These are phyloP conservation scores for Mercurialis annua DNA, from an alignment of 345 rosid genomes.

Conservation along the genomic window DNA sequence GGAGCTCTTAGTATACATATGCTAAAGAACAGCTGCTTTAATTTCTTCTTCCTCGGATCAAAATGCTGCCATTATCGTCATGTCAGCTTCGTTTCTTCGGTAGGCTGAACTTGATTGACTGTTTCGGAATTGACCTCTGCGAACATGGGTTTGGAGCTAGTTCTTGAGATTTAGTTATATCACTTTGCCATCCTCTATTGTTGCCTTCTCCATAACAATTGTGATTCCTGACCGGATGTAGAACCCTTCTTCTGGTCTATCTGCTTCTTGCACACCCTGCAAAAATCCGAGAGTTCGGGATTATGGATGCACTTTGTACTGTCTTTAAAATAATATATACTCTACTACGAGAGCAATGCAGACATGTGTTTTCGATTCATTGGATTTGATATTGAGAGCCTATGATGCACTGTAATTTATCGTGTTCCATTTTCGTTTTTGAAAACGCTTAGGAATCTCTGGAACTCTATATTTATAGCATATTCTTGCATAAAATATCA, in stretches of 20 bases:
- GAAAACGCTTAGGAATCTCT: too few relatives aligned
- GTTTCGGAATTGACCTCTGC: constrained; percentile 1
- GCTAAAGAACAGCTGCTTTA: constrained; percentile 18
- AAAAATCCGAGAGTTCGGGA: constrained; percentile 7
- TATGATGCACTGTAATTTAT: too few relatives aligned
- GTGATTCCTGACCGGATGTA: constrained; percentile 79
- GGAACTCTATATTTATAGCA: too few relatives aligned
- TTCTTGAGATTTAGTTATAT: constrained; percentile 37
- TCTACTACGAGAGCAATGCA: neutral
- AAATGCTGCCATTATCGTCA: constrained; percentile 23
- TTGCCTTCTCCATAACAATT: constrained; percentile 74
- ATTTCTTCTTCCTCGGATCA: constrained; percentile 9
- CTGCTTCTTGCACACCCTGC: constrained; percentile 84
- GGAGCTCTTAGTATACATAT: constrained; percentile 17
- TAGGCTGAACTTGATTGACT: neutral
- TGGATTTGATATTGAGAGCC: too few relatives aligned
- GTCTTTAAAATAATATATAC: neutral
- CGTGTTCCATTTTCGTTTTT: too few relatives aligned
- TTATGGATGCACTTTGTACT: neutral
- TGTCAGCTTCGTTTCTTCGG: constrained; percentile 16
- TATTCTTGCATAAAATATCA: too few relatives aligned
- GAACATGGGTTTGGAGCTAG: neutral
- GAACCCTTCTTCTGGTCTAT: constrained; percentile 73
- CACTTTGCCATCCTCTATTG: constrained; percentile 68
- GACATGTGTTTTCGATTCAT: neutral